A percentile compares a stretch with the other conserved stretches of the same genome.
phyloP scores from a whole-genome alignment of 225 moss, liverwort and hornwort species.

The Straminergon stramineum region DNA sequence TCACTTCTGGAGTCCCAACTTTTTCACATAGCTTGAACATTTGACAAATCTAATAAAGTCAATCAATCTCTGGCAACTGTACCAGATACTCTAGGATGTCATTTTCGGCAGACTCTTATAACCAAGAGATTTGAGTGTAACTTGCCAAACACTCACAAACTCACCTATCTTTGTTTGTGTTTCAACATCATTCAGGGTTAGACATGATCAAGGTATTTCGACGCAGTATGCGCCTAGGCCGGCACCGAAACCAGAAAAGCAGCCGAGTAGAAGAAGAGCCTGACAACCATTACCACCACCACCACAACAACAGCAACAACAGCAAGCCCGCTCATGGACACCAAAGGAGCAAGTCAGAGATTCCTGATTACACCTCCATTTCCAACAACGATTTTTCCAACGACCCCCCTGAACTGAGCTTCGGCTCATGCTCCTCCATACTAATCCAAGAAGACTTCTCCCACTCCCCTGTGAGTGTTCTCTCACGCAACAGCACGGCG shows the following conservation, averaged over 20 bases:
- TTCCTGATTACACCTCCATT: background rate
- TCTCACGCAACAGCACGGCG: conserved; percentile 30
- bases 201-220: conserved; percentile 42
- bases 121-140: background rate
- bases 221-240: conserved; percentile 25
- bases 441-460: conserved; percentile 11
- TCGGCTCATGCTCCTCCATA: conserved; percentile 28
- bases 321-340: background rate
- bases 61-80: background rate
- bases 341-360: conserved; percentile 1
- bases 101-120: background rate
- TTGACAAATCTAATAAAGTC: background rate
- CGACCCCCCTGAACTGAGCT: background rate
- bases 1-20: background rate
- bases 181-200: conserved; percentile 5
- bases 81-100: background rate
- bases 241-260: conserved; percentile 12
- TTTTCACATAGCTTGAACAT: background rate
- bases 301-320: too few relatives aligned
- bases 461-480: conserved; percentile 13
- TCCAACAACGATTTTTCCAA: background rate
- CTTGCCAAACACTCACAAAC: background rate
- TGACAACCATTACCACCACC: background rate
- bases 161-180: background rate
- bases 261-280: conserved; percentile 7